Conservation (phyloP, 2,329 filamentous ascomycete genomes). For the Drechslerella stenobrocha region DNA sequence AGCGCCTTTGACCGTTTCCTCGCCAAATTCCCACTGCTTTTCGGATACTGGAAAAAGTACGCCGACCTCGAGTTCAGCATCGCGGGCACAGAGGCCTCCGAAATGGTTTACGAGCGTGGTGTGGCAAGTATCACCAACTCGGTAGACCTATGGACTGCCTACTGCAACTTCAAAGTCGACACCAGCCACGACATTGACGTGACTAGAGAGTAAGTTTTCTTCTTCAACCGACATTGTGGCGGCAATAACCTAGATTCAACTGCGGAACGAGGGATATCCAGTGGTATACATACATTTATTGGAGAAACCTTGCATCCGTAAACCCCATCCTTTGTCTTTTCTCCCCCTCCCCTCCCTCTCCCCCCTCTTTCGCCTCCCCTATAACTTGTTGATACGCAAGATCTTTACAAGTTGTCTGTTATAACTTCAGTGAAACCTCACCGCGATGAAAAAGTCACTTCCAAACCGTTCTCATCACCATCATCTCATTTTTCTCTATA, state of each 20-base stretch:
- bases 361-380: neutral
- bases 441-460: slow-evolving; percentile 43
- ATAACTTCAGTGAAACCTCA: slow-evolving; percentile 49
- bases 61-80: slow-evolving; percentile 97
- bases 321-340: slow-evolving; percentile 20
- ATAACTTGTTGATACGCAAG: slow-evolving; percentile 42
- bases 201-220: slow-evolving; percentile 97
- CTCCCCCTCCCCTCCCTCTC: slow-evolving; percentile 1
- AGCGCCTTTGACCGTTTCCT: slow-evolving; percentile 90
- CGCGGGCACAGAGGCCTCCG: slow-evolving; percentile 91
- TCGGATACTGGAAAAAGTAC: slow-evolving; percentile 99
- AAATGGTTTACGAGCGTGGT: slow-evolving; percentile 97
- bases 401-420: slow-evolving; percentile 48
- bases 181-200: slow-evolving; percentile 91
- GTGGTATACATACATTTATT: slow-evolving; percentile 41
- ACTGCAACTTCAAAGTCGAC: slow-evolving; percentile 96
- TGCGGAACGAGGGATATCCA: slow-evolving; percentile 45
- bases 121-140: slow-evolving; percentile 90
- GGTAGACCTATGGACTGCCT: slow-evolving; percentile 95
- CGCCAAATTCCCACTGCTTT: slow-evolving; percentile 89
- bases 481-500: slow-evolving; percentile 30
- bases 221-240: slow-evolving; percentile 23
- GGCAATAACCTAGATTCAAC: slow-evolving; percentile 45
- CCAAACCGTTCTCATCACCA: slow-evolving; percentile 26
- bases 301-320: slow-evolving; percentile 45